phyloP scores from a whole-genome alignment of 2,329 filamentous ascomycete genomes.

The Nemania sp. region DNA sequence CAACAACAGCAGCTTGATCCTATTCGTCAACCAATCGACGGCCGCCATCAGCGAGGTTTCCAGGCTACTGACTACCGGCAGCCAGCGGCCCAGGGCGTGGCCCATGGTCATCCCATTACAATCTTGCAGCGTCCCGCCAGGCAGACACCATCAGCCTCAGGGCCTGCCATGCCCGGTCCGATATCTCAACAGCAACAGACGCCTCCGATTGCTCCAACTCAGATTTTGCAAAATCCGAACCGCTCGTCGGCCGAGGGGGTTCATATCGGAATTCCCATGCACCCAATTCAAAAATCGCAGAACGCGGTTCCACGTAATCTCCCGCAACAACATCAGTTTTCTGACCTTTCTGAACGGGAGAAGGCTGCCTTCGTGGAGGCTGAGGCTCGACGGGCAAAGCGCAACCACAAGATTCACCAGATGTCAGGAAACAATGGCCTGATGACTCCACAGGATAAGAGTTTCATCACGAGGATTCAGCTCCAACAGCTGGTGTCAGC shows the following conservation, averaged over 20 bases:
- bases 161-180: slow-evolving; percentile 40
- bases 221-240: slow-evolving; percentile 81
- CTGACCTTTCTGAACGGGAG: slow-evolving; percentile 81
- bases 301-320: slow-evolving; percentile 61
- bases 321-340: slow-evolving; percentile 72
- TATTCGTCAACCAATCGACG: slow-evolving; percentile 37
- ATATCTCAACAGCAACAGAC: slow-evolving; percentile 42
- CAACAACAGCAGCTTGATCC: slow-evolving; percentile 38
- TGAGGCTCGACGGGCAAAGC: slow-evolving; percentile 92
- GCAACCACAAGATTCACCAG: slow-evolving; percentile 96
- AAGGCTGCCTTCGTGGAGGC: slow-evolving; percentile 83
- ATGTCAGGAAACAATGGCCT: slow-evolving; percentile 92
- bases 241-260: slow-evolving; percentile 58
- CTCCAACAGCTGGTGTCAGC: slow-evolving; percentile 93
- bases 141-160: slow-evolving; percentile 44
- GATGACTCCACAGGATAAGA: slow-evolving; percentile 99
- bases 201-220: slow-evolving; percentile 60
- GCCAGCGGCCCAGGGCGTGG: slow-evolving; percentile 36
- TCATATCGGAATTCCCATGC: slow-evolving; percentile 42
- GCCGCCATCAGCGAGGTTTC: slow-evolving; percentile 35
- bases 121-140: slow-evolving; percentile 60
- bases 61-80: slow-evolving; percentile 36
- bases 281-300: slow-evolving; percentile 49
- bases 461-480: slow-evolving; percentile 97
- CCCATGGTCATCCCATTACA: slow-evolving; percentile 56